Evolutionary conservation across 2,329 filamentous ascomycete species (phyloP), one percentile per base, ranked within the genome.

Genomic region (Emmonsia crescens): DNA sequence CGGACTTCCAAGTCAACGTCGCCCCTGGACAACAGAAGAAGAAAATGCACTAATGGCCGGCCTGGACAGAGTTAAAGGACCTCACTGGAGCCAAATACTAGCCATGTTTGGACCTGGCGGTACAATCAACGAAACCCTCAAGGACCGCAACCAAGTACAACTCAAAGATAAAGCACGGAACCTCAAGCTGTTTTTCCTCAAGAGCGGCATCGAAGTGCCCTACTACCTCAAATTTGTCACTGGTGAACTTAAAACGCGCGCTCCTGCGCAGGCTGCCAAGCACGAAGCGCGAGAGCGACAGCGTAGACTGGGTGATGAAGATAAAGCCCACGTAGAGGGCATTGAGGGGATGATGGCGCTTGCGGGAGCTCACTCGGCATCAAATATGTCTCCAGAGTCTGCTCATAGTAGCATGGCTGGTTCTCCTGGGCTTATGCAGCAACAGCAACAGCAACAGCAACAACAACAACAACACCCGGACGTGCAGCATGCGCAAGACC

Each of bases 141-240:
- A 92, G 67, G 91, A 96, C 71, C 83, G 91, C 40, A 95, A 91
- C 52, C 91, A 96, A 70, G 91, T 96, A 0, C 91, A 96, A 71
- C 80, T 96, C 14, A 96, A 96, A 73, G 91, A 96, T 71, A 96
- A 96, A 74, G 91, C 91, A 0, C 82, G 91, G 57, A 96, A 96
- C 66, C 76, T 96, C 57, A 96, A 96, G 73, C 77, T 96, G 0
- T 96, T 94, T 77, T 96, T 96, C 74, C 77, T 96, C 60, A 96
- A 96, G 77, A 93, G 88, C 21, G 90, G 90, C 59, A 91, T 91
- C 5, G 91, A 96, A 69, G 92, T 96, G 73, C 91, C 91, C 0
- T 91, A 89, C 68, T 94, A 94, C 67, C 77, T 96, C 27, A 87
- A 92, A 69, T 89, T 89, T 36, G 91, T 96, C 12, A 96, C 91